Evolutionary conservation across 345 rosid genomes (phyloP), one percentile per base, ranked within the genome.

Genomic region (Citrus sinensis): DNA sequence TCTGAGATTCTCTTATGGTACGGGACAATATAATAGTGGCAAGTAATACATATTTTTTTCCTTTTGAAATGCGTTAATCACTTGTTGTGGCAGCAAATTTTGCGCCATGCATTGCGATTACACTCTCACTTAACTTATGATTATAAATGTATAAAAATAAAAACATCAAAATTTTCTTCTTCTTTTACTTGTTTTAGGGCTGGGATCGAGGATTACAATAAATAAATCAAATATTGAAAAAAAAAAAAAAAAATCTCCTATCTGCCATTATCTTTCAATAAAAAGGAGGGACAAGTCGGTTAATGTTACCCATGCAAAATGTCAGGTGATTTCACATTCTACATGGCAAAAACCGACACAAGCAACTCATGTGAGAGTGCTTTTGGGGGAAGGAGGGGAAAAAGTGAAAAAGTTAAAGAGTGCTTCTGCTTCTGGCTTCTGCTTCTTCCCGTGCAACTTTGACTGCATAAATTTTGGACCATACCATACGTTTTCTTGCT

Each of bases 241-340:
- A 58, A 22, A 59, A n/a, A 58, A 56, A 5, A 5, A n/a, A n/a
- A 58, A 20, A 5, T 1, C 60, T 55, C 8, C 3, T 7, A 55
- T 20, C 67, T 63, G 2, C 39, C 39, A 30, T 20, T 25, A 20
- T 49, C 22, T 6, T 1, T 54, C 4, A 39, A 73, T 27, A 24
- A 14, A 67, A 37, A 9, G 10, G 14, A 30, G 0, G 61, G 24
- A 22, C 7, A 10, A 2, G 20, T 75, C 70, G 68, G 79, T 76
- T 70, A 83, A 75, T 71, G 86, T 74, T 79, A 80, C 79, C 83
- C 81, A 78, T 61, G 70, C 69, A 76, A 42, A 19, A 42, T 82
- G 87, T 80, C 82, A 67, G 82, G 76, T 61, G 73, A 71, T 71
- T 75, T 78, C 78, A 40, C 76, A 60, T 14, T 80, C 78, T 39